Conservation (phyloP, 148 eudicot species). For the Silene conica region DNA sequence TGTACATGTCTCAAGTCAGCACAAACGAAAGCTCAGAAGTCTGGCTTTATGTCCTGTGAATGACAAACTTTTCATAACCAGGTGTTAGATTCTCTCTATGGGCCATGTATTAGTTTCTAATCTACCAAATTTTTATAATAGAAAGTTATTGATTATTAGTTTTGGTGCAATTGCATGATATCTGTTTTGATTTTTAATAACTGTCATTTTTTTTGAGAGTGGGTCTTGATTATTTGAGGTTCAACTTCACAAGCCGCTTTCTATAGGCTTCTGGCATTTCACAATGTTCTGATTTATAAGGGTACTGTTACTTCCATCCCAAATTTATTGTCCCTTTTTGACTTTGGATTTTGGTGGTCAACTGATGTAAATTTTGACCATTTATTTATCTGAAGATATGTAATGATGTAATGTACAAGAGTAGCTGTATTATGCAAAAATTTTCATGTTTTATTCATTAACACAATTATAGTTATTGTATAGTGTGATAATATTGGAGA, state of each 20-base stretch:
- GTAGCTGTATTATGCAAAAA: neutral
- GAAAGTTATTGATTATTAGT: neutral
- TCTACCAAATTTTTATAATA: neutral
- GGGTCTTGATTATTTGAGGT: neutral
- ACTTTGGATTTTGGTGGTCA: neutral
- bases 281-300: neutral
- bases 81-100: slow-evolving; percentile 34
- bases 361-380: neutral
- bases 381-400: neutral
- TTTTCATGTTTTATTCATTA: neutral
- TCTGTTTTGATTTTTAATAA: neutral
- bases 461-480: neutral
- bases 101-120: neutral
- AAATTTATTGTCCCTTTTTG: neutral
- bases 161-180: neutral
- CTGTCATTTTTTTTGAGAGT: neutral
- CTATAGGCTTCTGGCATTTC: neutral
- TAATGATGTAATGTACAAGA: neutral
- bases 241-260: neutral
- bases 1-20: slow-evolving; percentile 65
- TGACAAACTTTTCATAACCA: slow-evolving; percentile 70
- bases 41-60: slow-evolving; percentile 73
- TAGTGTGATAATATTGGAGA: neutral
- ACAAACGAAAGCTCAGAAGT: slow-evolving; percentile 92
- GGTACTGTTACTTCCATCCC: neutral